Evolutionary conservation across 2,329 filamentous ascomycete species (phyloP), one percentile per base, ranked within the genome.

Genomic region (Phialophora chinensis): DNA sequence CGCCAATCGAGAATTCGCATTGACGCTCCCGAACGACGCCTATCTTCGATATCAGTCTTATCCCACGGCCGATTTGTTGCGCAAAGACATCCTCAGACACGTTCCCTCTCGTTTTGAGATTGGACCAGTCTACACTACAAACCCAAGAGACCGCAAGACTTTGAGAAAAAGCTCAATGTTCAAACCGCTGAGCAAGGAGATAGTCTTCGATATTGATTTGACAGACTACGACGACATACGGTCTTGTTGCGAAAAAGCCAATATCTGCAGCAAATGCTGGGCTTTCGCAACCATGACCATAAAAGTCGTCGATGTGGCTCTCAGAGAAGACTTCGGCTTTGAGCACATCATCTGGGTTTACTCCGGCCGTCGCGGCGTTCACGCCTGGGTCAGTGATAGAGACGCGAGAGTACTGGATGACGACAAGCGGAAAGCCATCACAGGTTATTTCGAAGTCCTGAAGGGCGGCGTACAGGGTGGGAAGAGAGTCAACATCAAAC

Each of bases 171-270:
- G 89, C 42, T 87, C 88, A 56, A 88, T 91, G 8, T 97, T 99
- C 81, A 90, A 90, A 70, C 94, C 95, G 0, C 79, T 97, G 35
- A 86, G 91, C 63, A 99, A 99, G 78, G 95, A 99, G 78, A 83
- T 99, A 47, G 97, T 97, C 73, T 98, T 99, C 79, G 95, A 99
- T 90, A 98, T 99, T 74, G 95, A 99, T 86, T 86, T 99, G 86
- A 98, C 95, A 62, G 95, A 98, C 80, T 99, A 99, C 79, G 95
- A 99, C 77, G 92, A 96, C 71, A 91, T 99, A 71, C 89, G 95
- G 72, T 97, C 93, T 31, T 99, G 95, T 80, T 99, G 95, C 77
- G 88, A 90, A 74, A 93, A 94, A 77, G 92, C 94, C 8, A 96
- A 91, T 73, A 98, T 99, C 71, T 99, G 95, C 78, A 85, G 84